Base-by-base conservation (phyloP, 2,329 filamentous ascomycete genomes). In the Fusarium pininemorale region DNA sequence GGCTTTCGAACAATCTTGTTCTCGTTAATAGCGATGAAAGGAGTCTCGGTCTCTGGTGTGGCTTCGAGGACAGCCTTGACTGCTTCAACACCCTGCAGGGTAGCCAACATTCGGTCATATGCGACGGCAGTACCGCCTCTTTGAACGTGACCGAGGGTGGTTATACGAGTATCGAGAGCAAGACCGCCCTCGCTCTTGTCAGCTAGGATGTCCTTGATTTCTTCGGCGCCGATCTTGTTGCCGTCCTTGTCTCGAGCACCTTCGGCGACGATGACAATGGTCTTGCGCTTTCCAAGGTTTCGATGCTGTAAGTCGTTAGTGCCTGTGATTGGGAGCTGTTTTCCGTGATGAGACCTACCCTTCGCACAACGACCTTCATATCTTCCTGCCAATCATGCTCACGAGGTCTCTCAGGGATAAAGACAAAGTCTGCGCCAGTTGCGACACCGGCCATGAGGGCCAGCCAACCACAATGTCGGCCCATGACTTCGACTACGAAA, bases 401-500 rank as follows among this genome's bases (percentile, higher is more conserved):
- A 51, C 94, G 94, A 67, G 96, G 96, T 81, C 95, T 95, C 84
- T 99, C 96, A 1, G 96, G 96, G 74, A 98, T 96, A 83, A 99
- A 98, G 78, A 98, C 90, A 84, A 97, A 99, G 83, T 99, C 96
- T 22, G 96, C 95, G 56, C 96, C 96, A 2, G 94, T 98, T 66
- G 94, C 95, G 68, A 99, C 95, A 79, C 95, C 96, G 20, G 96
- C 93, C 92, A 98, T 98, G 70, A 99, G 88, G 45, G 96, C 96
- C 71, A 99, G 87, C 96, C 96, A 99, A 72, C 96, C 96, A 82
- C 96, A 99, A 84, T 99, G 96, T 68, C 96, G 90, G 56, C 96
- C 96, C 96, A 99, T 99, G 79, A 99, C 96, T 83, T 98, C 96
- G 72, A 99, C 93, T 65, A 99, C 95, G 83, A 99, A 99, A 44